Conservation (phyloP, 805 yeast genomes). For the Kregervanrija pseudodelftensis region DNA sequence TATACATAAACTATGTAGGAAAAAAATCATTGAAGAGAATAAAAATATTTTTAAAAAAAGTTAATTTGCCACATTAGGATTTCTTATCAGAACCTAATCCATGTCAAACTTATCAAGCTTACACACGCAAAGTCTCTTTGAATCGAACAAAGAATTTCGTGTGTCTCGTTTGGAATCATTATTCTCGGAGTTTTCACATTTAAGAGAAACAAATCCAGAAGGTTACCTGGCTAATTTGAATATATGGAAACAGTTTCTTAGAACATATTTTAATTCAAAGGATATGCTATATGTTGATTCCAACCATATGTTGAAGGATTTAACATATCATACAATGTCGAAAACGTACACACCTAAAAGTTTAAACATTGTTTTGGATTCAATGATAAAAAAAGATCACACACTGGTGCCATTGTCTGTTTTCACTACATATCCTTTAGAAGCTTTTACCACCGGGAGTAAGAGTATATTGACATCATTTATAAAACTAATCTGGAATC, state of each 20-base stretch:
- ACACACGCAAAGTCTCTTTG: conserved; percentile 2
- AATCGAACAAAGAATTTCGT: conserved; percentile 4
- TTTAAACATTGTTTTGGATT: conserved; percentile 19
- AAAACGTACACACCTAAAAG: conserved; percentile 18
- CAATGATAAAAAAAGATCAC: conserved; percentile 17
- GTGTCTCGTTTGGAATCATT: conserved; percentile 36
- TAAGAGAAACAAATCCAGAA: conserved; percentile 36
- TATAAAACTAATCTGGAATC: not conserved
- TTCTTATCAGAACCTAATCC: no score
- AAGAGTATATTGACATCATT: conserved; percentile 10
- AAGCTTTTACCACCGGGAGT: not conserved
- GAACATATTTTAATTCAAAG: conserved; percentile 19
- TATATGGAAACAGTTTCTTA: conserved; percentile 38
- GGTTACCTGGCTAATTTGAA: conserved; percentile 43
- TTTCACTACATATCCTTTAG: conserved; percentile 6
- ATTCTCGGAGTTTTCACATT: conserved; percentile 39
- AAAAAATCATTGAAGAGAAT: no score
- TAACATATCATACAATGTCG: conserved; percentile 8
- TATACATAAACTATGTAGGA: no score
- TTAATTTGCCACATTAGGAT: no score
- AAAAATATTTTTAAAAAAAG: no score
- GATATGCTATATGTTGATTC: conserved; percentile 20
- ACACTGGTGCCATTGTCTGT: conserved; percentile 16
- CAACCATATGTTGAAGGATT: conserved; percentile 8
- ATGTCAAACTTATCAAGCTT: no score